Evolutionary conservation across 306 rosid genomes (phyloP).

Genomic region (Hippophae rhamnoides): DNA sequence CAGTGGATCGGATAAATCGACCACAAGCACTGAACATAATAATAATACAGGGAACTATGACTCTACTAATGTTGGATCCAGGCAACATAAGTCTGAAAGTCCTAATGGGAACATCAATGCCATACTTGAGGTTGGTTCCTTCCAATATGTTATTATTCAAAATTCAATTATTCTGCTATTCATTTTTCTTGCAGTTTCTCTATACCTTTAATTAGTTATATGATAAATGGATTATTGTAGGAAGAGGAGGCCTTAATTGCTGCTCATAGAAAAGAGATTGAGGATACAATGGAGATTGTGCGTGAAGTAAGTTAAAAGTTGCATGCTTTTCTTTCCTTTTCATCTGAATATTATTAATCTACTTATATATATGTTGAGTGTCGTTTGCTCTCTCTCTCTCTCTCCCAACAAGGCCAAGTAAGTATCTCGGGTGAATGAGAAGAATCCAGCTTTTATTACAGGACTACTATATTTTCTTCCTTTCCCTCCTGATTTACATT

Average conservation of each 20-base stretch:
- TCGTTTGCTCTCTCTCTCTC: no score
- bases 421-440: no score
- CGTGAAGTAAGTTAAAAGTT: constrained; percentile 68
- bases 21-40: constrained; percentile 52
- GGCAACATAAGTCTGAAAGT: constrained; percentile 48
- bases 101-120: constrained; percentile 70
- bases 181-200: constrained; percentile 7
- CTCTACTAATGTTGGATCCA: constrained; percentile 33
- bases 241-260: constrained; percentile 93
- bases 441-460: no score
- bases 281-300: constrained; percentile 97
- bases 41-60: constrained; percentile 33
- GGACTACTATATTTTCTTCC: no score
- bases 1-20: constrained; percentile 42
- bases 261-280: constrained; percentile 96
- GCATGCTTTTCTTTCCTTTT: not conserved
- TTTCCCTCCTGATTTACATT: no score
- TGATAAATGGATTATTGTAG: constrained; percentile 31
- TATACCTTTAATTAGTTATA: constrained; percentile 17
- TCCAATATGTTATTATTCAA: not conserved
- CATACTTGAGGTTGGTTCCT: constrained; percentile 70
- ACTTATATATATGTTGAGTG: no score
- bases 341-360: no score
- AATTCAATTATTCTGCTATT: not conserved
- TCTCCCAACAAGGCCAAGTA: no score